Base-by-base conservation (phyloP, 2,329 filamentous ascomycete species). In the Corynespora cassiicola region DNA sequence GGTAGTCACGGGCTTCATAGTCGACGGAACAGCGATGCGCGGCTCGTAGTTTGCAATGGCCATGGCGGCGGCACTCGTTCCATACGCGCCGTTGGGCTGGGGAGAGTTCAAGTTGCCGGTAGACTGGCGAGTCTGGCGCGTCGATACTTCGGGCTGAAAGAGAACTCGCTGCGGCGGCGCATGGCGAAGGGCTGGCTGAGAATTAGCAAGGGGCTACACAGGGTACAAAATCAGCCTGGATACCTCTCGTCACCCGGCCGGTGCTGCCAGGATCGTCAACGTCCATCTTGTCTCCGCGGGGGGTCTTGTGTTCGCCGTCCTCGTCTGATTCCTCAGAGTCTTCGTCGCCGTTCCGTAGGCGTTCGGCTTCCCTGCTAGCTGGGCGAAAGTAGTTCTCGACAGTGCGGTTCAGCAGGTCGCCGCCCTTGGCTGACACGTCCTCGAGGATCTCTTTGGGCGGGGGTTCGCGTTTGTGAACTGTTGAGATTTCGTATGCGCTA, bases 381-480 rank as follows among this genome's bases (percentile, higher is more conserved):
- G 72, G 66, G 29, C 56, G 71, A 65, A 61, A 75, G 66, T 82
- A 95, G 69, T 90, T 94, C 54, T 92, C 88, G 12, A 87, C 62
- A 0, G 88, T 95, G 34, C 90, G 82, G 8, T 79, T 86, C 56
- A 94, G 75, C n/a, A 96, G 76, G 22, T 85, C 80, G 12, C 87
- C 88, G 32, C 90, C 88, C 66, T 91, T 94, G 6, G 90, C 90
- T 6, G 89, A 79, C 18, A 80, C 65, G 41, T 90, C 84, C 68
- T 96, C 90, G 21, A 96, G 75, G 31, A 95, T 95, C 56, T 95
- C 88, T 54, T 87, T 90, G 5, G 90, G 89, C 11, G 90, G 90
- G 0, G 90, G 90, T 47, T 90, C 88, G 67, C 87, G 84, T 36
- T 84, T 80, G 70, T 91, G 87, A 26, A 90, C 72, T 8, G 83